Evolutionary conservation across 768 basidiomycete species (phyloP), one percentile per base, ranked within the genome.

Genomic region (Mycena rosella): DNA sequence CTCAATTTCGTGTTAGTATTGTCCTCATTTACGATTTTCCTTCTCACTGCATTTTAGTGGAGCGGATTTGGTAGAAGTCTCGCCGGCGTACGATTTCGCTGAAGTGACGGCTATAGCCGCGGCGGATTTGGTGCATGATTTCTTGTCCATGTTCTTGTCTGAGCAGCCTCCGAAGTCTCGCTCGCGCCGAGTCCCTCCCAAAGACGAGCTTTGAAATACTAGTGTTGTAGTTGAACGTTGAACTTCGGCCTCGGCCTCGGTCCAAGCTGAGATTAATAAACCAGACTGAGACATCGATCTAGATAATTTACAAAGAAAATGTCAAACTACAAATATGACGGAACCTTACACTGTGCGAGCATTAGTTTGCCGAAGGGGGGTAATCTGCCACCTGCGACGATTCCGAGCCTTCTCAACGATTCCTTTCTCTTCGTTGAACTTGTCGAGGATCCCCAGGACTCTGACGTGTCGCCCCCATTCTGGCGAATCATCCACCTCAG

Each of bases 401-500:
- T 64, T 75, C 79, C 38, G 75, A 57, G 62, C 80, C 77, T 56
- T 79, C 74, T 38, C 74, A 61, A 29, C 66, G 62, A 64, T 74
- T 63, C 52, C 78, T 77, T 48, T 44, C 44, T 80, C 78, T 54
- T 74, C 76, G 60, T 66, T 66, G 27, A 55, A 56, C 62, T 87
- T 83, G 44, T 84, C 81, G 32, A 83, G 73, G 59, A 90, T 78
- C 14, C 82, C 79, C 40, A 91, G 73, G 58, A 91, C 83, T 60
- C 87, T 81, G 24, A 93, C 86, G 47, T 81, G 79, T 70, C 94
- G 83, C 17, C 82, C 79, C 44, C 75, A 74, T 48, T 91, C 90
- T 5, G 80, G 81, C 17, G 91, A 89, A 74, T 95, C 90, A 73
- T 96, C 94, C 17, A 89, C 87, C 75, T 94, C 93, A 3, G 86